phyloP scores from a whole-genome alignment of 2,329 filamentous ascomycete genomes.

The Penicillium sp. region DNA sequence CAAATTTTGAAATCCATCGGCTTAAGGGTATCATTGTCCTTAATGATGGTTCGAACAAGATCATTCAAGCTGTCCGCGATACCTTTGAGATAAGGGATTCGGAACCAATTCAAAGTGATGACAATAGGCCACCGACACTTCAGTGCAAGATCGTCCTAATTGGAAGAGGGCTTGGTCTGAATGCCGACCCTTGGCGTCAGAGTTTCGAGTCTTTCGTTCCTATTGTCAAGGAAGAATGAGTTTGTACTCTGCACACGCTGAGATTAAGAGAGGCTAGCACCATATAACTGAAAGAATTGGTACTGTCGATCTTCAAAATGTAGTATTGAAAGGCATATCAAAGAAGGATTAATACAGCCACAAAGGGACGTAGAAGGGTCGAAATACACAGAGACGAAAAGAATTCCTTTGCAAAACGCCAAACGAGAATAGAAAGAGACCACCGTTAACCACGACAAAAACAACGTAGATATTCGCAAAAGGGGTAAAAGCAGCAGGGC shows the following conservation, averaged over 20 bases:
- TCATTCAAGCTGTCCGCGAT: slow-evolving; percentile 89
- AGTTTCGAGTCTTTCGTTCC: slow-evolving; percentile 35
- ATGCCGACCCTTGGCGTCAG: slow-evolving; percentile 33
- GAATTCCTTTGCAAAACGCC: not conserved
- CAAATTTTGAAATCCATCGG: slow-evolving; percentile 75
- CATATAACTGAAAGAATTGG: too few relatives aligned
- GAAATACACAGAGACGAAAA: slow-evolving; percentile 1
- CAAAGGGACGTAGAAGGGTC: not conserved
- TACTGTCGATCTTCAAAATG: too few relatives aligned
- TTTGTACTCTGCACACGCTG: too few relatives aligned
- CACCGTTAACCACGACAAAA: too few relatives aligned
- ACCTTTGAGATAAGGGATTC: slow-evolving; percentile 84
- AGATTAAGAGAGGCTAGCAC: slow-evolving; percentile 2
- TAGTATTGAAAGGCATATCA: not conserved
- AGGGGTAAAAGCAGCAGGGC: slow-evolving; percentile 4
- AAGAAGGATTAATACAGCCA: slow-evolving; percentile 8
- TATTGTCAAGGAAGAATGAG: not conserved
- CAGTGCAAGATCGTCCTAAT: slow-evolving; percentile 50
- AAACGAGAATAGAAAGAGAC: slow-evolving; percentile 7
- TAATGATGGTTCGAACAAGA: slow-evolving; percentile 62
- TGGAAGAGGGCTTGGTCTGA: slow-evolving; percentile 41
- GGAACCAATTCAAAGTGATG: slow-evolving; percentile 20
- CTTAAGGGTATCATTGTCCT: slow-evolving; percentile 76
- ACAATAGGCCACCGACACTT: slow-evolving; percentile 18
- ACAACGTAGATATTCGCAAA: too few relatives aligned